A percentile compares a stretch with the other conserved stretches of the same genome.
Evolutionary conservation across 1,284 basidiomycete genomes (phyloP).

Genomic region (Fomes fomentarius): DNA sequence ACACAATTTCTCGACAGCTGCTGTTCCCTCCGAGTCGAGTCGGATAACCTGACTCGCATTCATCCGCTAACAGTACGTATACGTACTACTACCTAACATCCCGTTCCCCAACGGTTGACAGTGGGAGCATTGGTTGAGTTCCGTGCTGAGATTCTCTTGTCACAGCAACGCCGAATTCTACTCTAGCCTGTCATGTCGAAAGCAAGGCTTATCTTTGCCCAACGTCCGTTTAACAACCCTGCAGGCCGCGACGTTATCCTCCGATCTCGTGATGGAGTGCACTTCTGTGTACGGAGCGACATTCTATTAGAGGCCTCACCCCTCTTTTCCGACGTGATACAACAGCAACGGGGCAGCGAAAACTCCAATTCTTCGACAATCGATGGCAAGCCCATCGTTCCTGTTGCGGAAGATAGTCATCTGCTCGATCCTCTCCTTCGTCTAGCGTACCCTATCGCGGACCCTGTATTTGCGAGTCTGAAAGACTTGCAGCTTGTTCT

Average conservation of each 20-base stretch:
- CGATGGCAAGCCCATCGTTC: slow-evolving; percentile 9
- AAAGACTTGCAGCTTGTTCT: slow-evolving; percentile 10
- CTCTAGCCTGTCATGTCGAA: neutral
- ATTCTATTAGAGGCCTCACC: slow-evolving; percentile 26
- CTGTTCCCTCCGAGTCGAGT: too few relatives aligned
- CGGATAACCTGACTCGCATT: too few relatives aligned
- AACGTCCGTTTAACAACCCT: slow-evolving; percentile 5
- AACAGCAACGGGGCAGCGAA: slow-evolving; percentile 10
- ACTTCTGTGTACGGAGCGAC: slow-evolving; percentile 15
- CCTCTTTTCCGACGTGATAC: slow-evolving; percentile 33
- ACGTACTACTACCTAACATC: too few relatives aligned
- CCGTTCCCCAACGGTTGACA: too few relatives aligned
- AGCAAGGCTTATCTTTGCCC: neutral
- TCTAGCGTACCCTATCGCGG: slow-evolving; percentile 26
- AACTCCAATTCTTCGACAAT: neutral
- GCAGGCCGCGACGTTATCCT: slow-evolving; percentile 32
- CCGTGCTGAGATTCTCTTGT: too few relatives aligned
- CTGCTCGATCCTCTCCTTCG: slow-evolving; percentile 25
- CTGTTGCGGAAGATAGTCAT: slow-evolving; percentile 17
- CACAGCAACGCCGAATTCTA: neutral
- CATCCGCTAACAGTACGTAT: too few relatives aligned
- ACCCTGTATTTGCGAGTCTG: slow-evolving; percentile 11
- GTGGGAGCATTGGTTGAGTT: too few relatives aligned
- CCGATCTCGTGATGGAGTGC: slow-evolving; percentile 24
- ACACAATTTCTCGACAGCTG: too few relatives aligned